Conservation (phyloP, 768 basidiomycete genomes). For the Boletus huronensis region DNA sequence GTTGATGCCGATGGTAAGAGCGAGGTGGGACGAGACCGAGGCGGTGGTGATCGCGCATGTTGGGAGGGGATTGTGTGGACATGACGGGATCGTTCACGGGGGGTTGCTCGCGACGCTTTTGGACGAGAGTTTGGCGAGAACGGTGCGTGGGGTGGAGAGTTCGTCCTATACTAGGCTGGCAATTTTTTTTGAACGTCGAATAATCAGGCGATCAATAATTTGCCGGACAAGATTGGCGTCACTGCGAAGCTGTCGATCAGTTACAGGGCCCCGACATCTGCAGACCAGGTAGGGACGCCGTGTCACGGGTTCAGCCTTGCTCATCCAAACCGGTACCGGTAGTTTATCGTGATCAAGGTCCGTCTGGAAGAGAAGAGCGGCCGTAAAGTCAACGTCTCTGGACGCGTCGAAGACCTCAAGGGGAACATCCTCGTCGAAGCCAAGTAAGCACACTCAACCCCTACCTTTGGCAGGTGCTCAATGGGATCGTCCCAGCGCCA, state of each 20-base stretch:
- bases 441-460: conserved; percentile 47
- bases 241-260: conserved; percentile 81
- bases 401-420: conserved; percentile 72
- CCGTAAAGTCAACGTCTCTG: conserved; percentile 71
- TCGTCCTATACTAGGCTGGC: conserved; percentile 2
- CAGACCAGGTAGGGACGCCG: conserved; percentile 63
- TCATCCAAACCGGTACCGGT: neutral
- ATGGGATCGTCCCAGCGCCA: conserved; percentile 43
- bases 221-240: conserved; percentile 89
- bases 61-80: conserved; percentile 83
- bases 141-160: conserved; percentile 44
- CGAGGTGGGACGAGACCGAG: conserved; percentile 72
- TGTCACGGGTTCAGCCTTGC: neutral
- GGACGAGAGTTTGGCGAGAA: conserved; percentile 81
- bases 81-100: conserved; percentile 94
- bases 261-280: conserved; percentile 84
- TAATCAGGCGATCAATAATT: conserved; percentile 71
- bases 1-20: conserved; percentile 71
- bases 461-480: neutral
- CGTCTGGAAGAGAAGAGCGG: conserved; percentile 65
- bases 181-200: conserved; percentile 3
- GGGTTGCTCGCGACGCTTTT: conserved; percentile 87
- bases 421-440: conserved; percentile 84
- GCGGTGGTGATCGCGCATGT: conserved; percentile 72
- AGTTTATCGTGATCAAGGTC: conserved; percentile 85